Evolutionary conservation across 2,329 filamentous ascomycete species (phyloP).

Genomic region (Didymella exigua): DNA sequence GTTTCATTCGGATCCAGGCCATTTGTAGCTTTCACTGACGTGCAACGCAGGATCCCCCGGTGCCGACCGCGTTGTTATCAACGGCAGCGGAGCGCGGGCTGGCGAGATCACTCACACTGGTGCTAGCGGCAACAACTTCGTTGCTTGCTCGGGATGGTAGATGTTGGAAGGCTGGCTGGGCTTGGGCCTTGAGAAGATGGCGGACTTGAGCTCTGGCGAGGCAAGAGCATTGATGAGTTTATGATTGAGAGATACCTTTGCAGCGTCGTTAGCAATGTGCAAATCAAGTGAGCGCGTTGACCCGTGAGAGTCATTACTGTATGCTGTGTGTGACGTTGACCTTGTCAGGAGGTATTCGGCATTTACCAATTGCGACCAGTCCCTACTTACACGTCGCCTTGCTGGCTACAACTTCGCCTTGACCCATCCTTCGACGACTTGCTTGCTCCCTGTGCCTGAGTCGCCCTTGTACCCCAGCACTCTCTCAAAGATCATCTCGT

Average conservation of each 20-base stretch:
- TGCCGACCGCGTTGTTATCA: conserved; percentile 70
- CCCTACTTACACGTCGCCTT: too few species aligned
- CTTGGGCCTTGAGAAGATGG: background rate
- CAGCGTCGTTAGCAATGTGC: background rate
- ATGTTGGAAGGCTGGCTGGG: background rate
- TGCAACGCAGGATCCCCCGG: conserved; percentile 62
- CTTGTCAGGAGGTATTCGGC: too few species aligned
- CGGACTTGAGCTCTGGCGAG: background rate
- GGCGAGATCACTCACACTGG: conserved; percentile 74
- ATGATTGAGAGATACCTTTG: conserved; percentile 4
- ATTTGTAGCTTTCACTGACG: background rate
- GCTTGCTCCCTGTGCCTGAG: conserved; percentile 43
- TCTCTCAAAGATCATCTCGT: conserved; percentile 51
- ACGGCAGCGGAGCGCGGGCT: conserved; percentile 60
- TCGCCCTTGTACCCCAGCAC: conserved; percentile 48
- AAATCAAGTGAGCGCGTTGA: background rate
- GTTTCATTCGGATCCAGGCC: background rate
- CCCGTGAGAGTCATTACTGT: too few species aligned
- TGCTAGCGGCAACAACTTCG: conserved; percentile 71
- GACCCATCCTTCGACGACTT: conserved; percentile 49
- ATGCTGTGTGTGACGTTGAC: too few species aligned
- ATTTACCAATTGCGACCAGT: too few species aligned
- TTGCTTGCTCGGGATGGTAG: conserved; percentile 58
- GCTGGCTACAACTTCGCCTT: conserved; percentile 45
- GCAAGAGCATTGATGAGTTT: background rate